A percentile compares a stretch with the other conserved stretches of the same genome.
phyloP scores from a whole-genome alignment of 2,329 filamentous ascomycete genomes.

The Talaromyces sp. region DNA sequence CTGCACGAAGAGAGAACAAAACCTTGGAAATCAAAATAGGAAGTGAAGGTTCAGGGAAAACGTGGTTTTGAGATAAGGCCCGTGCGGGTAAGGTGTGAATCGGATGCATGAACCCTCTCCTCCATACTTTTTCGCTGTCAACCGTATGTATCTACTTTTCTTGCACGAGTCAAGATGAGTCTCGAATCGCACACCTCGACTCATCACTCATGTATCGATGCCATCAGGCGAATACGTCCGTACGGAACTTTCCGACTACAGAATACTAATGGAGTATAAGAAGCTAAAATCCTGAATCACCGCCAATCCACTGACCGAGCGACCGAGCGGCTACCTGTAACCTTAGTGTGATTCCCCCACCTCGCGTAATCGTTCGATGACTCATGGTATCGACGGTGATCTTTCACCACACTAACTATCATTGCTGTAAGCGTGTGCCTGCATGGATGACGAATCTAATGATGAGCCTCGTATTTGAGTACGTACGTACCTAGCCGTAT shows the following conservation, averaged over 20 bases:
- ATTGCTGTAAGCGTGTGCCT: background rate
- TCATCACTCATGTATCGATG: background rate
- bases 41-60: background rate
- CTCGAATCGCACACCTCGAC: background rate
- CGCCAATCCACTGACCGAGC: background rate
- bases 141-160: background rate
- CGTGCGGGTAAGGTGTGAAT: background rate
- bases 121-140: background rate
- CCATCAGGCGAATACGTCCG: background rate
- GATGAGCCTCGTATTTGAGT: background rate
- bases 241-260: too few relatives aligned
- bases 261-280: too few relatives aligned
- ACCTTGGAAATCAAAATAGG: too few relatives aligned
- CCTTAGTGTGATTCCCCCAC: background rate
- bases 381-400: background rate
- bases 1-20: background rate
- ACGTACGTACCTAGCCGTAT: background rate
- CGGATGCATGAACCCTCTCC: background rate
- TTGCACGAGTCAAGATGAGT: background rate
- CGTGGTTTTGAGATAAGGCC: background rate
- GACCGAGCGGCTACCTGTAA: background rate
- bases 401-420: background rate
- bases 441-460: background rate
- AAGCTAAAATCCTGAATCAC: background rate
- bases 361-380: background rate